Evolutionary conservation across 2,329 filamentous ascomycete species (phyloP), one percentile per base, ranked within the genome.

Genomic region (Aspergillus ochraceoroseus): DNA sequence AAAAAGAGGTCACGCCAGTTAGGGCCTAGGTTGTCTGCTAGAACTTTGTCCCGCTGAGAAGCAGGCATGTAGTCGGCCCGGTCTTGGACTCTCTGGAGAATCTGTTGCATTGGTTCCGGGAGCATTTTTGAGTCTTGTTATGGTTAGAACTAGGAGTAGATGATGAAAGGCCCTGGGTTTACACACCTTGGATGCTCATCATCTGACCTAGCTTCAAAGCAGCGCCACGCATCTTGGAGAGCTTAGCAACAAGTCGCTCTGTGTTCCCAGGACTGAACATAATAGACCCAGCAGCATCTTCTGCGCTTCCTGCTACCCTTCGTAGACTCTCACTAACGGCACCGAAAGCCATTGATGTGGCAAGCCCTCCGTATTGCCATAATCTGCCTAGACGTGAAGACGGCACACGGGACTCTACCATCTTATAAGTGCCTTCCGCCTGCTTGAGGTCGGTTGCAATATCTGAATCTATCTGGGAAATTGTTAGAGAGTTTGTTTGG

Each of bases 201-300:
- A 96, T 92, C 70, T 98, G 92, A 0, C 92, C 94, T 17, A 98
- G 69, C 69, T 98, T 98, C 28, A 98, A 72, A n/a, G 92, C 92
- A 4, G 92, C 94, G 25, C 92, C 92, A 56, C 92, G 80, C 92
- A 98, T 98, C 14, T 86, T 84, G 2, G 90, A 96, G 2, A 98
- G 75, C 64, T 94, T 95, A 4, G 87, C 75, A 1, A 98, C 92
- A 6, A 98, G 75, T 32, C 94, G 79, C 61, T 96, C 89, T 77
- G 96, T 88, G 58, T 98, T 98, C 7, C 74, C 81, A 4, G 87
- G 77, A 63, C 86, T 96, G 41, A 98, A 77, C 69, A 98, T 80
- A 6, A 95, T 72, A 1, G 89, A 95, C 1, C 88, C 87, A 40
- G 70, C 65, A 33, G 60, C 62, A 11, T 57, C 74, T 5, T 55